phyloP scores from a whole-genome alignment of 495 filamentous ascomycete genomes.

The Penicillium subrubescens region DNA sequence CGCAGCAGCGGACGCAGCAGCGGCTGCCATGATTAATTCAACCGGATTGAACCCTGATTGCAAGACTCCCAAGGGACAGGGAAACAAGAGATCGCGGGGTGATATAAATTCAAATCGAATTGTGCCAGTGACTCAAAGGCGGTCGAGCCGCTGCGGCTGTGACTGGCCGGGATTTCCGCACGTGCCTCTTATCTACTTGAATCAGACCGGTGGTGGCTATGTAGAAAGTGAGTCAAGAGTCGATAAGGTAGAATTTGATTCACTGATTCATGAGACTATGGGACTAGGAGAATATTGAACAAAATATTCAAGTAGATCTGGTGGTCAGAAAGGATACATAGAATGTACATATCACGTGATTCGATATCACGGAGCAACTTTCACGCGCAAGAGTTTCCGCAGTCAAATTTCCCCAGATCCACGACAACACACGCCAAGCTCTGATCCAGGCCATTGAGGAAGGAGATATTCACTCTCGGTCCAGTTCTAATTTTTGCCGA shows the following conservation, averaged over 20 bases:
- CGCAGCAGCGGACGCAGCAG: conserved; percentile 56
- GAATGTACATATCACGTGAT: conserved; percentile 24
- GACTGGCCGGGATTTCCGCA: conserved; percentile 11
- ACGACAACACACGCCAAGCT: conserved; percentile 16
- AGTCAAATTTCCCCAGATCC: conserved; percentile 31
- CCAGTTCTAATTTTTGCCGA: background rate
- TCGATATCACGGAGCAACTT: conserved; percentile 32
- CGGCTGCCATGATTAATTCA: conserved; percentile 51
- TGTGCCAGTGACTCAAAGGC: conserved; percentile 28
- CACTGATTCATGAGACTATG: background rate
- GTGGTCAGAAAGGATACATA: background rate
- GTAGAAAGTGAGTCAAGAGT: background rate
- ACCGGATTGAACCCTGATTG: conserved; percentile 26
- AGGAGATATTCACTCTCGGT: background rate
- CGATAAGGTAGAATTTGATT: background rate
- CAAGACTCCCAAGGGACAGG: conserved; percentile 30
- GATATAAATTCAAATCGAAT: conserved; percentile 31
- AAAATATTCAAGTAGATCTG: background rate
- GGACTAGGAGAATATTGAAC: background rate
- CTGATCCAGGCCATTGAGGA: conserved; percentile 5
- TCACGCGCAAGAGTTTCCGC: conserved; percentile 27
- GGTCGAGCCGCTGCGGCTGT: conserved; percentile 1
- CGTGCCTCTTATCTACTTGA: conserved; percentile 5
- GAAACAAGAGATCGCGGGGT: conserved; percentile 37
- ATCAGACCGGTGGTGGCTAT: background rate